phyloP scores from a whole-genome alignment of 257 asterid species.

The Nicotiana tabacum region DNA sequence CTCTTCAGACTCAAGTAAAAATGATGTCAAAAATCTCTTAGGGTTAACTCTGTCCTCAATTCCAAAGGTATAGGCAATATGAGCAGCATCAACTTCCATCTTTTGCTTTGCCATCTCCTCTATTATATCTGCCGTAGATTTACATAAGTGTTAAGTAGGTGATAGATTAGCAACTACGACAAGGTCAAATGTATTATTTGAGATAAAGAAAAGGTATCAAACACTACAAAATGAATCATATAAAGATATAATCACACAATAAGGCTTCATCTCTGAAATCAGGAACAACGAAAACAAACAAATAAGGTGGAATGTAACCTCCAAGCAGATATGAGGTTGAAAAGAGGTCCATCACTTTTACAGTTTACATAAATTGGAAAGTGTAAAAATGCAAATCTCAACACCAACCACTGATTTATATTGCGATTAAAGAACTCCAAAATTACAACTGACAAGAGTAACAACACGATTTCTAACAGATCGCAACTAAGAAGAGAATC shows the following conservation, averaged over 20 bases:
- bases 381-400: too few species aligned
- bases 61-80: slow-evolving; percentile 56
- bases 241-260: background rate
- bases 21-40: slow-evolving; percentile 46
- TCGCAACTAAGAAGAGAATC: too few species aligned
- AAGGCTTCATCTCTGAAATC: background rate
- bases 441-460: too few species aligned
- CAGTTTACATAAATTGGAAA: too few species aligned
- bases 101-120: slow-evolving; percentile 51
- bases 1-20: slow-evolving; percentile 53
- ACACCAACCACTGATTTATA: too few species aligned
- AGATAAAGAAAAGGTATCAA: background rate
- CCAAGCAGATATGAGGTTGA: background rate
- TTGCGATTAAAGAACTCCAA: too few species aligned
- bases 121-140: slow-evolving; percentile 47
- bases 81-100: slow-evolving; percentile 74
- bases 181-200: background rate
- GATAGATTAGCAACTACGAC: background rate
- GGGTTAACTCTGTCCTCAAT: slow-evolving; percentile 54
- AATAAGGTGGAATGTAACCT: background rate
- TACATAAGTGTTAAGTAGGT: background rate
- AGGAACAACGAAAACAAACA: background rate
- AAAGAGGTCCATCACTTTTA: background rate
- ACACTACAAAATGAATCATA: background rate
- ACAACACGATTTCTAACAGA: too few species aligned